Evolutionary conservation across 345 rosid genomes (phyloP).

Genomic region (Eutrema heterophyllum): DNA sequence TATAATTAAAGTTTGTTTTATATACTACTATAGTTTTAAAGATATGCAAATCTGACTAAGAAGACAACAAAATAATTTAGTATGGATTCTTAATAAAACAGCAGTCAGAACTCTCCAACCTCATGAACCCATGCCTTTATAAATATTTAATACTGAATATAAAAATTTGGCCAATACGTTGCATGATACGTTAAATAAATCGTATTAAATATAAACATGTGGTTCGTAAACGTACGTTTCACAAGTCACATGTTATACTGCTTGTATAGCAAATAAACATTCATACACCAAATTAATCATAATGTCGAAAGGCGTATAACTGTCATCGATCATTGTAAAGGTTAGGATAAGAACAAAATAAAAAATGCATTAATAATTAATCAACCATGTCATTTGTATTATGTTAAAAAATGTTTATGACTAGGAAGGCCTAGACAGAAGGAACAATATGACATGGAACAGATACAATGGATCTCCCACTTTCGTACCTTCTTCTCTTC

Average conservation of each 20-base stretch:
- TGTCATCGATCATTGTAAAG: slow-evolving; percentile 13
- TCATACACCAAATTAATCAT: slow-evolving; percentile 25
- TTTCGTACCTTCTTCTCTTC: slow-evolving; percentile 21
- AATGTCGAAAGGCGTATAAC: slow-evolving; percentile 22
- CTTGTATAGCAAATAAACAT: slow-evolving; percentile 24
- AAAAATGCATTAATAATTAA: slow-evolving; percentile 1
- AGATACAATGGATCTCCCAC: slow-evolving; percentile 24
- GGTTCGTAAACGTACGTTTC: slow-evolving; percentile 26
- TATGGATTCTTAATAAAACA: slow-evolving; percentile 18
- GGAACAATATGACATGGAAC: slow-evolving; percentile 17
- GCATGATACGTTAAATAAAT: slow-evolving; percentile 26
- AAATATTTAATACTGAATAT: slow-evolving; percentile 11
- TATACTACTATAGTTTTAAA: not conserved
- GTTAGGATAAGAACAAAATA: slow-evolving; percentile 26
- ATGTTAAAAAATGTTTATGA: not conserved
- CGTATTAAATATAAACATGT: slow-evolving; percentile 17
- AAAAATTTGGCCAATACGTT: slow-evolving; percentile 24
- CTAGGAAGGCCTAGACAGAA: slow-evolving; percentile 9
- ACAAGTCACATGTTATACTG: slow-evolving; percentile 27
- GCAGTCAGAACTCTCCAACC: slow-evolving; percentile 20
- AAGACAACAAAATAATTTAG: not conserved
- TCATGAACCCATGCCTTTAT: slow-evolving; percentile 10
- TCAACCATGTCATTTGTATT: not conserved
- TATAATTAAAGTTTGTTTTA: not conserved
- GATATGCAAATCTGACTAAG: slow-evolving; percentile 23